Evolutionary conservation across 179 eudicot genomes (phyloP), one percentile per base, ranked within the genome.

Genomic region (Silene vulgaris): DNA sequence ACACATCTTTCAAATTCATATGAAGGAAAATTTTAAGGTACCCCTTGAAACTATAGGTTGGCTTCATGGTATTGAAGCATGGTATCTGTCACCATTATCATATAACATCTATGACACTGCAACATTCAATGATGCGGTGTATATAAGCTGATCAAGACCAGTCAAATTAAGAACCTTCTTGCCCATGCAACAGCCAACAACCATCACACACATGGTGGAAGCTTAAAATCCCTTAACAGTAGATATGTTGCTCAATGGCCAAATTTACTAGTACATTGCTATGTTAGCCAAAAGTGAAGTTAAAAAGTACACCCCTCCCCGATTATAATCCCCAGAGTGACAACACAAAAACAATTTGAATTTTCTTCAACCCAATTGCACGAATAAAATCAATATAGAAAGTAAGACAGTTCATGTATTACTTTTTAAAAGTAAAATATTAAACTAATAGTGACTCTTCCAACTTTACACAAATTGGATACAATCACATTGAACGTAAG

Each of bases 391-490:
- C 43, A 37, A 37, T 8, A 37, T 7, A 5, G 8, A 37, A 37
- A 37, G 43, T 37, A 7, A 37, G 43, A 37, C 43, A 37, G 43
- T 37, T 37, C 43, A 37, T 5, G 8, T 5, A 37, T 37, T 37
- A 43, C 48, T 45, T 45, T 45, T 45, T 45, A 3, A 45, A 45
- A 40, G 12, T 13, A 45, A 45, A 45, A 1, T 11, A 45, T 45
- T 45, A 45, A 45, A 45, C 52, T 9, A 30, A 56, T 13, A 59
- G 5, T 23, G 66, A 65, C 8, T 23, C 32, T 2, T 71, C 57
- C 72, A 19, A 54, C 52, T 45, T 64, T 32, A 8, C 30, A 65
- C 3, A 77, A 73, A 37, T 73, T 50, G 5, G 35, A 43, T 73
- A 48, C 45, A 26, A 29, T 37, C 45, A 57, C 14, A 50, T 11